Conservation (phyloP, 768 basidiomycete genomes). For the Pulveroboletus sp. region DNA sequence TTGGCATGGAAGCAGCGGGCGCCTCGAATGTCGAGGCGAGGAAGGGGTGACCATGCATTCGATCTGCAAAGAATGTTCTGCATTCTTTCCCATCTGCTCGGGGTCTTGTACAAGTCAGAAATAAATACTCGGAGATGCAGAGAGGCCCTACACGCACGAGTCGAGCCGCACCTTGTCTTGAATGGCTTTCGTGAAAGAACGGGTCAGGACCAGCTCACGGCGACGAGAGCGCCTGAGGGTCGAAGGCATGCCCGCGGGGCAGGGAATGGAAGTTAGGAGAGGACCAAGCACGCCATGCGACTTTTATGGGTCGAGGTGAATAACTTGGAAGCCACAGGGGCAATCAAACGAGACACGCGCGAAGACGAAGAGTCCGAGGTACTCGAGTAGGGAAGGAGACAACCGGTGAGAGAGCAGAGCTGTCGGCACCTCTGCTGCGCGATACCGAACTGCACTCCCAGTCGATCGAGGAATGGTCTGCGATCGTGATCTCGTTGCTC, state of each 20-base stretch:
- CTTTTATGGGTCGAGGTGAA: constrained; percentile 29
- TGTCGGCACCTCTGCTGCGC: no score
- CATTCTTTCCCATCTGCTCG: constrained; percentile 18
- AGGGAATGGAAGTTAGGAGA: constrained; percentile 9
- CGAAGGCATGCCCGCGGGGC: constrained; percentile 34
- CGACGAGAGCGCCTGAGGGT: constrained; percentile 45
- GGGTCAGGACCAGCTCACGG: constrained; percentile 43
- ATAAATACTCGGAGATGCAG: background rate
- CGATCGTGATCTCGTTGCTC: no score
- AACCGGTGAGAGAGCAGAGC: constrained; percentile 10
- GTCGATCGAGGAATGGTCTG: no score
- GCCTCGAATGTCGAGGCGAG: constrained; percentile 16
- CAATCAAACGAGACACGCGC: background rate
- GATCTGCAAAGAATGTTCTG: constrained; percentile 18
- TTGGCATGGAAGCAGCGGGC: constrained; percentile 11
- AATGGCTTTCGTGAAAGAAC: constrained; percentile 46
- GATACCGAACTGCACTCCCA: no score
- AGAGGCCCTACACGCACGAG: constrained; percentile 25
- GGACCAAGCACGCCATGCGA: constrained; percentile 11
- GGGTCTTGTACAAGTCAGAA: constrained; percentile 13
- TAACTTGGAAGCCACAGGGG: constrained; percentile 28
- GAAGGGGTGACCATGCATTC: constrained; percentile 15
- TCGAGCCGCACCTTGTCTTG: constrained; percentile 36
- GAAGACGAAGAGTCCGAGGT: constrained; percentile 15
- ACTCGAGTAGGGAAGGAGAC: constrained; percentile 4